phyloP scores from a whole-genome alignment of 495 filamentous ascomycete genomes.

The Neurospora sp. region DNA sequence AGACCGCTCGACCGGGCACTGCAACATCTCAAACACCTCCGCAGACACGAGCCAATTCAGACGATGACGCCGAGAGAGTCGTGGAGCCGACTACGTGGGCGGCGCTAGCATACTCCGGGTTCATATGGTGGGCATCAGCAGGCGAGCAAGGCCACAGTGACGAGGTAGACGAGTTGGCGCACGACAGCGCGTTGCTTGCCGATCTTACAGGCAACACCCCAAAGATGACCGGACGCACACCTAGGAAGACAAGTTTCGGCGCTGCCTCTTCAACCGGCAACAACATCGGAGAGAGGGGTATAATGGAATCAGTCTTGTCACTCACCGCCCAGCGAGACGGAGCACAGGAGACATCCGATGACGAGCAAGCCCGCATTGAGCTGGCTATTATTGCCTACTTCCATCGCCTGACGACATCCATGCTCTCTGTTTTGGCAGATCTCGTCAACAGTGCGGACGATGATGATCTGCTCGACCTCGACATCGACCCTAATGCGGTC shows the following conservation, averaged over 20 bases:
- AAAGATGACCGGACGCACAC: constrained; percentile 2
- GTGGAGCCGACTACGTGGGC: constrained; percentile 81
- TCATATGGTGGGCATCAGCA: constrained; percentile 98
- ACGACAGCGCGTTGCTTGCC: constrained; percentile 37
- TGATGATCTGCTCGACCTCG: constrained; percentile 36
- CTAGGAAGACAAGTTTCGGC: constrained; percentile 21
- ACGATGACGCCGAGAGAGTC: constrained; percentile 42
- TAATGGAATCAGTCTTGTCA: constrained; percentile 29
- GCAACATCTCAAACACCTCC: background rate
- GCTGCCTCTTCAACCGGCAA: constrained; percentile 6
- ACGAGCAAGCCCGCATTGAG: constrained; percentile 38
- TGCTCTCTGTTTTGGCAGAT: constrained; percentile 60
- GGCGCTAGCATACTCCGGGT: constrained; percentile 76
- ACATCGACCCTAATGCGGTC: constrained; percentile 15
- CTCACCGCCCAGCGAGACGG: constrained; percentile 19
- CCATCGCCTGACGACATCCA: constrained; percentile 67
- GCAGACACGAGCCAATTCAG: constrained; percentile 5
- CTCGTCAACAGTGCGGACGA: constrained; percentile 51
- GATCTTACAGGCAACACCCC: constrained; percentile 18
- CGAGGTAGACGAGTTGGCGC: constrained; percentile 37
- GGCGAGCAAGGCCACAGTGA: constrained; percentile 63
- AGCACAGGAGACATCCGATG: constrained; percentile 9
- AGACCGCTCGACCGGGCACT: constrained; percentile 20
- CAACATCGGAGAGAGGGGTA: background rate
- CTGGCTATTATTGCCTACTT: constrained; percentile 85